Percentiles rank a stretch among this genome's conserved stretches.
phyloP scores from a whole-genome alignment of 495 filamentous ascomycete species.

The Penicillium egyptiacum region DNA sequence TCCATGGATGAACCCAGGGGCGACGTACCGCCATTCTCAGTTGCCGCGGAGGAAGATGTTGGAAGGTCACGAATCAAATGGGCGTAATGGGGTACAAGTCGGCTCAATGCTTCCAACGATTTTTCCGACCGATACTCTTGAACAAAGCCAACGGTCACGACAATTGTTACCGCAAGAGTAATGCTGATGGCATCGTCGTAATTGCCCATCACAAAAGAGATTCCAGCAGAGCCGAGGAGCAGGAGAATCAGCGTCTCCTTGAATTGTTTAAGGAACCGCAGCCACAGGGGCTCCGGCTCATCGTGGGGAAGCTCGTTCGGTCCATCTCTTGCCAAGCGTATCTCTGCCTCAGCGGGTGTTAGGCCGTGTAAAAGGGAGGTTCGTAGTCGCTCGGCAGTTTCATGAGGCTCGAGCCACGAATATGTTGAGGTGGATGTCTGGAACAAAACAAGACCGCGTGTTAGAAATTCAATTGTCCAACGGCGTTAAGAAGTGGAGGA shows the following conservation, averaged over 20 bases:
- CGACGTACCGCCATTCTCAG: conserved; percentile 25
- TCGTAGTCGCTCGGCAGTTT: conserved; percentile 74
- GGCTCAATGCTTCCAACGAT: conserved; percentile 90
- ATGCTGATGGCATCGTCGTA: conserved; percentile 96
- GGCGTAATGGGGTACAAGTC: conserved; percentile 90
- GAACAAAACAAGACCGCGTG: conserved; percentile 1
- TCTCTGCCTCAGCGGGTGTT: conserved; percentile 73
- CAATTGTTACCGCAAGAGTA: conserved; percentile 90
- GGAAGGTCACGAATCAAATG: conserved; percentile 73
- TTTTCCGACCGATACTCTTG: conserved; percentile 98
- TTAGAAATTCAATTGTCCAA: conserved; percentile 11
- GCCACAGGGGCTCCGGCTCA: conserved; percentile 88
- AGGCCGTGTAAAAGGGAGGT: conserved; percentile 85
- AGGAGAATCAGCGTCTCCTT: conserved; percentile 86
- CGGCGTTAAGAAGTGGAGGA: background rate
- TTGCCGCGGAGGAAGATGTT: conserved; percentile 13
- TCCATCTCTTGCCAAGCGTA: conserved; percentile 76
- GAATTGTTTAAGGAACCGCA: conserved; percentile 95
- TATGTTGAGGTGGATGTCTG: conserved; percentile 61
- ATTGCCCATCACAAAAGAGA: conserved; percentile 92
- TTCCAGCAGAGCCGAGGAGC: conserved; percentile 83
- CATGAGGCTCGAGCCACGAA: conserved; percentile 65
- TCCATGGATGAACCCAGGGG: conserved; percentile 46
- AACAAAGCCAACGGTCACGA: conserved; percentile 93
- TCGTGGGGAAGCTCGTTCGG: conserved; percentile 94